Evolutionary conservation across 495 filamentous ascomycete genomes (phyloP), one percentile per base, ranked within the genome.

Genomic region (Paragyromitra xinjiangensis): DNA sequence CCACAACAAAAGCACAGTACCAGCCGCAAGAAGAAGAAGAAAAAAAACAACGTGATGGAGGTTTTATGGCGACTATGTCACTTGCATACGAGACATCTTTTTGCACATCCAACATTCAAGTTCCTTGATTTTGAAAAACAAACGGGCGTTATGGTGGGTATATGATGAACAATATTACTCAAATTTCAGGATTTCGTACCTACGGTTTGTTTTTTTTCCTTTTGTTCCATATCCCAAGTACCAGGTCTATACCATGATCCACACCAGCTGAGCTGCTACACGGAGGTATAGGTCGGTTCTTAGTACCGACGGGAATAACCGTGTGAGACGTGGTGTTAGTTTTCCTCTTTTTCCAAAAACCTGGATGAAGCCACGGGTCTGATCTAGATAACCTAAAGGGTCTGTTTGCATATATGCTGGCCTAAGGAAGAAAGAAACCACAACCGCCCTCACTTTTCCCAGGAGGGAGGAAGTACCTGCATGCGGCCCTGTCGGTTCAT

Each of bases 381-480:
- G 29, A 34, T 34, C 29, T 34, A 3, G 29, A 34, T 34, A 34
- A 34, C 29, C 29, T 34, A 34, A 34, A 34, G 29, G 29, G 4
- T 34, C 29, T 1, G 4, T 34, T 34, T 48, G 11, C 16, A 48
- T 48, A 3, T 48, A 12, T 48, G 44, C 7, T 12, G 5, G 11
- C 11, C 44, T 2, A 53, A 53, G n/a, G 8, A 53, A 53, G n/a
- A 8, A 22, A 62, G 5, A 40, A 7, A 62, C n/a, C 19, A 40
- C 34, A 62, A 62, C 59, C 59, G 59, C 59, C 59, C 59, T 62
- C 59, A 62, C 59, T 62, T 62, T 62, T 19, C 16, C 14, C 14
- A 34, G 2, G 29, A 62, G n/a, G 34, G 7, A 40, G 19, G 19
- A 62, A 39, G 59, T 62, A 19, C 59, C 16, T 62, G 55, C 55